Evolutionary conservation across 2,329 filamentous ascomycete species (phyloP).

Genomic region (Aspergillus hortae): DNA sequence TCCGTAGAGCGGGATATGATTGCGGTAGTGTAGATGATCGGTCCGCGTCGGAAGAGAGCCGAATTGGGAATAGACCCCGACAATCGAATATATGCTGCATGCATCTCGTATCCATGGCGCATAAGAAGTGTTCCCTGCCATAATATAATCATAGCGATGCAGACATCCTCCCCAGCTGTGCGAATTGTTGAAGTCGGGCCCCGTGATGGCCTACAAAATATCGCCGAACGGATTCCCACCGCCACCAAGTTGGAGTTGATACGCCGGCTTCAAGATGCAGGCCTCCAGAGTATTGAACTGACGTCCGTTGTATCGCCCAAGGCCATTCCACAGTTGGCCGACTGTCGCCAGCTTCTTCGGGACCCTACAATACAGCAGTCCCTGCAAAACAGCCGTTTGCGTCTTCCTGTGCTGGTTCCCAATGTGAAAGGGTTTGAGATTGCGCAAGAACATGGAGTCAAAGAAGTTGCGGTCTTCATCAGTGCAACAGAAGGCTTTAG

Average conservation of each 20-base stretch:
- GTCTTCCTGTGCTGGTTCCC: conserved; percentile 38
- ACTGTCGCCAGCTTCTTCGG: conserved; percentile 25
- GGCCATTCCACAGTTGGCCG: conserved; percentile 73
- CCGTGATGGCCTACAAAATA: conserved; percentile 82
- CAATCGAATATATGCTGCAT: too few species aligned
- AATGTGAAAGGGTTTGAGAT: conserved; percentile 52
- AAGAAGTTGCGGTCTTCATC: conserved; percentile 41
- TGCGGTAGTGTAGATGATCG: too few species aligned
- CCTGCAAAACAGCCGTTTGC: neutral
- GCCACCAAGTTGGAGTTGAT: conserved; percentile 75
- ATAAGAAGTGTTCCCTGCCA: too few species aligned
- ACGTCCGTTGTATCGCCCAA: conserved; percentile 80
- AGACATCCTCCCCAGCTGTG: conserved; percentile 24
- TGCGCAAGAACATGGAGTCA: conserved; percentile 45
- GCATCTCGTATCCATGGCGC: too few species aligned
- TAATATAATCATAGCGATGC: too few species aligned
- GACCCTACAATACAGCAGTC: conserved; percentile 52
- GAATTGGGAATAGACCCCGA: too few species aligned
- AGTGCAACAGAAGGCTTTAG: conserved; percentile 44
- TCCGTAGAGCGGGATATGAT: too few species aligned
- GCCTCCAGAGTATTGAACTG: conserved; percentile 70
- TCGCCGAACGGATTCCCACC: conserved; percentile 67
- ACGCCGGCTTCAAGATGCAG: conserved; percentile 63
- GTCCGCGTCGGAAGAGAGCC: too few species aligned
- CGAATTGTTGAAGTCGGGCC: conserved; percentile 79